phyloP scores from a whole-genome alignment of 1,284 basidiomycete species.

The Sporisorium exsertum region DNA sequence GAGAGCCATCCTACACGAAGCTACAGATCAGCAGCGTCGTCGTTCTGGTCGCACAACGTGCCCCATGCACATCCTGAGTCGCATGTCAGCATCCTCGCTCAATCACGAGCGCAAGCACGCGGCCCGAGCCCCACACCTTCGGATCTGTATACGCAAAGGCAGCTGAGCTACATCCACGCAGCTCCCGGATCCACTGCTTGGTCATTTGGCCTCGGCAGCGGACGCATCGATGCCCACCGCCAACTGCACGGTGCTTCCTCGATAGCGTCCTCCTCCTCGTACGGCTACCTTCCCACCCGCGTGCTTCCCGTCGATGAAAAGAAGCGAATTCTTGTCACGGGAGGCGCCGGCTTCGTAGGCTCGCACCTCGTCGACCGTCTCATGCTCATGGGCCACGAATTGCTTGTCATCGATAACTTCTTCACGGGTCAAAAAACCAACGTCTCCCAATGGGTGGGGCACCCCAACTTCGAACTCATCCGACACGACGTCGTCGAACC shows the following conservation, averaged over 20 bases:
- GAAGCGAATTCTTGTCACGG: conserved; percentile 92
- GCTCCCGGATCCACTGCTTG: conserved; percentile 25
- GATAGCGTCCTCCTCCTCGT: conserved; percentile 10
- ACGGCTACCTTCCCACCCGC: conserved; percentile 84
- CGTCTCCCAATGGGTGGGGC: conserved; percentile 79
- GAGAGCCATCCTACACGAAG: conserved; percentile 24
- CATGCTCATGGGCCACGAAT: conserved; percentile 97
- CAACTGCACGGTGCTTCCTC: background rate
- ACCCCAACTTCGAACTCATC: conserved; percentile 98
- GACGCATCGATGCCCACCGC: conserved; percentile 7
- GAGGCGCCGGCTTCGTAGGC: conserved; percentile 94
- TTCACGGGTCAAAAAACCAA: conserved; percentile 97
- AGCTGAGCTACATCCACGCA: conserved; percentile 48
- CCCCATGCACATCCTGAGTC: conserved; percentile 40
- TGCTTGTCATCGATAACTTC: conserved; percentile 97
- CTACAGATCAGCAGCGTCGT: conserved; percentile 17
- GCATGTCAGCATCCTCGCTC: conserved; percentile 42
- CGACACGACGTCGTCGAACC: conserved; percentile 83
- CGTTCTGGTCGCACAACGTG: conserved; percentile 43
- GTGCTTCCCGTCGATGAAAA: conserved; percentile 81
- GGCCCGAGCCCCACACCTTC: too few species aligned
- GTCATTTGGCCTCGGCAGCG: conserved; percentile 19
- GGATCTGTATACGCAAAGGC: conserved; percentile 5
- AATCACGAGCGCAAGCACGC: conserved; percentile 10
- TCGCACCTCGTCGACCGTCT: conserved; percentile 92